phyloP scores from a whole-genome alignment of 2,329 filamentous ascomycete genomes.

The Capronia coronata region DNA sequence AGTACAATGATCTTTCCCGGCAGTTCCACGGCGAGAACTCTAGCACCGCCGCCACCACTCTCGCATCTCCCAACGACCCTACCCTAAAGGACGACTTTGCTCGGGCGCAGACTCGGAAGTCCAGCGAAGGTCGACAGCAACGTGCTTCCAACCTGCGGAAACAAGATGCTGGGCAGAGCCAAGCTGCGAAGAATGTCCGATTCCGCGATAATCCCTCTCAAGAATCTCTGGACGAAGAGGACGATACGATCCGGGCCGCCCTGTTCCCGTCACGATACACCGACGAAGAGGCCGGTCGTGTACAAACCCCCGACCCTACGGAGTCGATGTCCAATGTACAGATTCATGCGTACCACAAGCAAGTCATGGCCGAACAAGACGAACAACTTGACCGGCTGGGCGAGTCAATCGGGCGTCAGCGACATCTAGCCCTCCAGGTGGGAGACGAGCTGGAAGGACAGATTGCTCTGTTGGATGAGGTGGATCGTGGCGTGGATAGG shows the following conservation, averaged over 20 bases:
- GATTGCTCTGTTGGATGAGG: constrained; percentile 79
- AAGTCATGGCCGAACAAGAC: constrained; percentile 81
- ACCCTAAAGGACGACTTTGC: constrained; percentile 58
- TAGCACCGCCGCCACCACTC: constrained; percentile 47
- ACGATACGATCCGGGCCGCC: constrained; percentile 51
- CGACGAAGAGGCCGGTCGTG: constrained; percentile 46
- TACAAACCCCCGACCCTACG: constrained; percentile 55
- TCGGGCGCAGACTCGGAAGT: constrained; percentile 46
- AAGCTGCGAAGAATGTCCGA: constrained; percentile 66
- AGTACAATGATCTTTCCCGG: constrained; percentile 67
- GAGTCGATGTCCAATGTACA: constrained; percentile 67
- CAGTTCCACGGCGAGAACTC: constrained; percentile 67
- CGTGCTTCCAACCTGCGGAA: constrained; percentile 26
- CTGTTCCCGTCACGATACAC: constrained; percentile 49
- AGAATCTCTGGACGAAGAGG: constrained; percentile 37
- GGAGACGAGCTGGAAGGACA: constrained; percentile 92
- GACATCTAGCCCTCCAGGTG: constrained; percentile 91
- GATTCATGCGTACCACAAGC: constrained; percentile 75
- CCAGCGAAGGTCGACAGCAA: constrained; percentile 23
- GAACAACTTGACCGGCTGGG: constrained; percentile 84
- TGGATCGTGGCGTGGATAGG: constrained; percentile 74
- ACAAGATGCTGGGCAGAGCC: constrained; percentile 35
- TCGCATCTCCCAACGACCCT: constrained; percentile 56
- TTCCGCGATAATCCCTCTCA: constrained; percentile 63
- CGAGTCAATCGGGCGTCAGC: constrained; percentile 78